Percentiles rank a stretch among this genome's conserved stretches.
Conservation (phyloP, 371 early-diverging fungal species). For the Globomyces sp. region DNA sequence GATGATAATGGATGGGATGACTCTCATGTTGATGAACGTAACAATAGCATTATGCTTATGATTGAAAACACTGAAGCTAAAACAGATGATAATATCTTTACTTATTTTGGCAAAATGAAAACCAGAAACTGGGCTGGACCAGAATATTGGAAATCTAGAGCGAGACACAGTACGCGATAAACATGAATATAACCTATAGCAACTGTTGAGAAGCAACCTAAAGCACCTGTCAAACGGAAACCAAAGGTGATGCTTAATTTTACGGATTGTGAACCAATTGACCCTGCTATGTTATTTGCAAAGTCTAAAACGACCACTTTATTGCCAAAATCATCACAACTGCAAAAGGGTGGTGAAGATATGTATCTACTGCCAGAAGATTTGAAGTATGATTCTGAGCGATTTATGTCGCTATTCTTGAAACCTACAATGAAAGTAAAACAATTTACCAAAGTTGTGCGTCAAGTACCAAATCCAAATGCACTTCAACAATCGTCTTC, state of each 20-base stretch:
- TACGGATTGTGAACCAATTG: constrained; percentile 49
- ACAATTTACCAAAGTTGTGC: not conserved
- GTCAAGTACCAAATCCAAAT: not conserved
- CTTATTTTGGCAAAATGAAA: constrained; percentile 86
- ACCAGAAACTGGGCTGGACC: constrained; percentile 92
- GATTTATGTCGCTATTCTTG: constrained; percentile 8
- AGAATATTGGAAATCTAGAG: constrained; percentile 84
- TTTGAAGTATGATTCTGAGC: constrained; percentile 48
- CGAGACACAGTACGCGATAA: constrained; percentile 20
- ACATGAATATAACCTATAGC: constrained; percentile 6
- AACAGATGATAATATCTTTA: constrained; percentile 53
- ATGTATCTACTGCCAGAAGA: constrained; percentile 77
- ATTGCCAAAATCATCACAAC: constrained; percentile 39
- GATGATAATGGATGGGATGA: constrained; percentile 1
- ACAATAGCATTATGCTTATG: not conserved
- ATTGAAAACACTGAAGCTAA: constrained; percentile 2
- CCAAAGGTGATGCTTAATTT: constrained; percentile 60
- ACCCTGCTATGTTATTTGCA: constrained; percentile 70
- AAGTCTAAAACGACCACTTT: constrained; percentile 52
- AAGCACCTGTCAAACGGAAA: constrained; percentile 32
- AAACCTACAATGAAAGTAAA: not conserved
- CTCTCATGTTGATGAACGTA: constrained; percentile 15
- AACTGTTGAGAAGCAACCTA: constrained; percentile 21
- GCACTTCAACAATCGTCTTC: no score
- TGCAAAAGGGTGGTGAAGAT: constrained; percentile 3